A percentile compares a stretch with the other conserved stretches of the same genome.
Conservation (phyloP, 2,329 filamentous ascomycete genomes). For the Alternaria rosae region DNA sequence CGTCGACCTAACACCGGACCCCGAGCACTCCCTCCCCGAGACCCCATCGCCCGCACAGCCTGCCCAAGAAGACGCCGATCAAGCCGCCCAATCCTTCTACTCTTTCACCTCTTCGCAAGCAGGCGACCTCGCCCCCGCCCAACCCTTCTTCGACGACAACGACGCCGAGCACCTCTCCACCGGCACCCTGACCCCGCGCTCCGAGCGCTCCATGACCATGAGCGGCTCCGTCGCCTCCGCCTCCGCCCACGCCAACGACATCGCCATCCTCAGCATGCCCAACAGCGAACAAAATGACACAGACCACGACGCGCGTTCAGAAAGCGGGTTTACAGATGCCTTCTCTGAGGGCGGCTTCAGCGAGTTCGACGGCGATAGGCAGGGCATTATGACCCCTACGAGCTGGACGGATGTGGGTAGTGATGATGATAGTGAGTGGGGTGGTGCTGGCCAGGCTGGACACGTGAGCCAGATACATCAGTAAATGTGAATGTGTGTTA, state of each 20-base stretch:
- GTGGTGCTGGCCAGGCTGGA: conserved; percentile 33
- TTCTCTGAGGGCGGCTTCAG: conserved; percentile 46
- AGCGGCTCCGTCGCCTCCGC: conserved; percentile 38
- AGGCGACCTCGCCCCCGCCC: not conserved
- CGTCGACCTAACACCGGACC: conserved; percentile 44
- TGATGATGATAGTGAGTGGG: conserved; percentile 51
- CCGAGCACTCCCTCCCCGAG: conserved; percentile 24
- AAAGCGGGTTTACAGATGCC: conserved; percentile 48
- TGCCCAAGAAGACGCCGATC: conserved; percentile 21
- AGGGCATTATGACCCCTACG: conserved; percentile 47
- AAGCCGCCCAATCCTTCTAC: conserved; percentile 48
- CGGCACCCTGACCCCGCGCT: conserved; percentile 50
- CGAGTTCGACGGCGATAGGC: conserved; percentile 29
- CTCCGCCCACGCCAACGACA: conserved; percentile 40
- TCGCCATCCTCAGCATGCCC: conserved; percentile 45
- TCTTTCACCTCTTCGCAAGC: conserved; percentile 40
- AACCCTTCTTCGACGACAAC: conserved; percentile 24
- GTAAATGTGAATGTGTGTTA: conserved; percentile 7
- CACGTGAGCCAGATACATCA: conserved; percentile 35
- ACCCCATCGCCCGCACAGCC: conserved; percentile 20
- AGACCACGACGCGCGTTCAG: conserved; percentile 46
- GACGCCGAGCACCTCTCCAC: conserved; percentile 36
- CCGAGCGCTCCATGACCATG: conserved; percentile 39
- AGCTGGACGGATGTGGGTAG: conserved; percentile 53
- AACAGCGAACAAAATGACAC: conserved; percentile 32